phyloP scores from a whole-genome alignment of 768 basidiomycete species.

The Leccinum uliginosum region DNA sequence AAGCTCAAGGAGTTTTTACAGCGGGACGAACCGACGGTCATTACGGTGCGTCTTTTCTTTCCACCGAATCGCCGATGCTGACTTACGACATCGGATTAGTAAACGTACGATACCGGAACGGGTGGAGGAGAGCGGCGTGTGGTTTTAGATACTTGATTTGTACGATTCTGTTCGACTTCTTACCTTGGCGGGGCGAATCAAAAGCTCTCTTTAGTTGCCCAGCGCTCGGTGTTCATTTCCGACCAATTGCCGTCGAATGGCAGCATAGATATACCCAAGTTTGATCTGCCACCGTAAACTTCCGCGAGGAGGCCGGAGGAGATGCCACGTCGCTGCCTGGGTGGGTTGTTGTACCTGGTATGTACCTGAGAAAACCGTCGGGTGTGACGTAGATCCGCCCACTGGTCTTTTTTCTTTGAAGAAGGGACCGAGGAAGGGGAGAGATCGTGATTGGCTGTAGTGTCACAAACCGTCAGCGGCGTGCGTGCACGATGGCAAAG shows the following conservation, averaged over 20 bases:
- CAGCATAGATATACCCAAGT: neutral
- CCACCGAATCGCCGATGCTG: slow-evolving; percentile 2
- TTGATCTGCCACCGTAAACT: neutral
- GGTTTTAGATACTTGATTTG: slow-evolving; percentile 9
- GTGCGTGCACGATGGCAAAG: neutral
- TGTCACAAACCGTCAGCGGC: neutral
- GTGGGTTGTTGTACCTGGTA: neutral
- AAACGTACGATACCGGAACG: slow-evolving; percentile 1
- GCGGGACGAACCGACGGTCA: slow-evolving; percentile 90
- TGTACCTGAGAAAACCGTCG: neutral
- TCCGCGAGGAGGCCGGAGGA: neutral
- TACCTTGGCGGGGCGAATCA: neutral
- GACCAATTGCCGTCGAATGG: neutral
- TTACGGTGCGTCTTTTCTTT: slow-evolving; percentile 60
- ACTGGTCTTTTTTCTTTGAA: neutral
- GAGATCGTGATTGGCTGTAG: neutral
- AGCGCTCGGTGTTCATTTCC: slow-evolving; percentile 8
- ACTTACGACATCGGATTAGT: slow-evolving; percentile 10
- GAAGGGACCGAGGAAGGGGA: neutral
- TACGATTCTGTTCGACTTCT: slow-evolving; percentile 10
- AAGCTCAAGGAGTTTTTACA: slow-evolving; percentile 84
- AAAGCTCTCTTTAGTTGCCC: neutral
- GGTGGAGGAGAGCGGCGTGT: neutral
- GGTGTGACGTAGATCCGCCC: neutral
- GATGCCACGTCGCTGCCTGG: neutral